Base-by-base conservation (phyloP, 768 basidiomycete species). In the Podaxis sp. region DNA sequence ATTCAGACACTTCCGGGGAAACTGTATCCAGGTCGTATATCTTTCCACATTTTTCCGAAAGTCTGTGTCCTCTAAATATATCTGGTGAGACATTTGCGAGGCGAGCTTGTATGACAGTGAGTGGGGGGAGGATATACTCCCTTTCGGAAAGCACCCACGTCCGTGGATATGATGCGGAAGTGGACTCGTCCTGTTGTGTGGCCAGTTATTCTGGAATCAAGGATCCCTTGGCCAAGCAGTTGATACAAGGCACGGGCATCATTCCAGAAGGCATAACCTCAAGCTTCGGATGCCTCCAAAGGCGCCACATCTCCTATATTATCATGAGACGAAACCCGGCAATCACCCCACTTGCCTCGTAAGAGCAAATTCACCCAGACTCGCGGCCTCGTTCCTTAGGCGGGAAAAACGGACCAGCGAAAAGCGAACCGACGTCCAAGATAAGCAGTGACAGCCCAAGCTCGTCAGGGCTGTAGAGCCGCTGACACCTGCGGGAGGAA, bases 281-380 rank as follows among this genome's bases (percentile, higher is more conserved):
- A 24, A 51, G 59, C 59, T 61, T 61, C 60, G 41, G 52, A 61
- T 55, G 41, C 43, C 52, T 46, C 41, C 38, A 43, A 55, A 24
- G 24, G 33, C 60, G 53, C 52, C 60, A 54, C 60, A 61, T 15
- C 19, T 61, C 36, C 53, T 33, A 43, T 47, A 55, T 55, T 55
- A 55, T 61, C 60, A 55, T 33, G 37, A 47, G 43, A 47, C 25
- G 6, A 58, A 17, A 55, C 60, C 37, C 60, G 60, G 60, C 60
- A 61, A 61, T 61, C 60, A 61, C 60, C 59, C 60, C 52, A 54
- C 59, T 47, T 61, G 4, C 53, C 60, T 55, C 27, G 60, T 61
- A 61, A 61, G 60, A 61, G 6, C 41, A 61, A 36, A 43, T 12
- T 3, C 29, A 24, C 53, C 38, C 40, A 55, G 41, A 24, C 60